These are phyloP conservation scores for Zelopaecilomyces penicillatus DNA, from an alignment of 2,329 filamentous ascomycete species.

Conservation along the genomic window DNA sequence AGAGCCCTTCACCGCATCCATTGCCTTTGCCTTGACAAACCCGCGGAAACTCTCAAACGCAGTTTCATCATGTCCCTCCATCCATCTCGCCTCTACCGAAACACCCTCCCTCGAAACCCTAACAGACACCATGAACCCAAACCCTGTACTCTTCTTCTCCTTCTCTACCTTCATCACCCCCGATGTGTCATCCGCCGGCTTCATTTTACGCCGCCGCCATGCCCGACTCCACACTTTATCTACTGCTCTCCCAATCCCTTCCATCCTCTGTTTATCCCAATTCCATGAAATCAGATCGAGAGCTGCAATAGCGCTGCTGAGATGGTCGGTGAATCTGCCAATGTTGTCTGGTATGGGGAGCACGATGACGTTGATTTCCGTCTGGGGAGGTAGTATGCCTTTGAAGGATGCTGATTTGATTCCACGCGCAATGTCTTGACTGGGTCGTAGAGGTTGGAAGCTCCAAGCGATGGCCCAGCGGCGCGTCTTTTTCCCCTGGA, in stretches of 20 bases:
- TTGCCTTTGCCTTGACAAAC: slow-evolving; percentile 50
- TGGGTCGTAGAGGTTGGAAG: slow-evolving; percentile 59
- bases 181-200: slow-evolving; percentile 37
- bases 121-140: slow-evolving; percentile 53
- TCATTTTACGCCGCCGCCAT: slow-evolving; percentile 53
- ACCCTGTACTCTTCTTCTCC: slow-evolving; percentile 27
- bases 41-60: slow-evolving; percentile 85
- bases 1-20: slow-evolving; percentile 5
- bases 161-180: slow-evolving; percentile 16
- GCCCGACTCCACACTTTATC: slow-evolving; percentile 72
- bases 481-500: slow-evolving; percentile 69
- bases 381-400: slow-evolving; percentile 34
- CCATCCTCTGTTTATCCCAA: slow-evolving; percentile 46
- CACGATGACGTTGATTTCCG: slow-evolving; percentile 34
- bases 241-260: slow-evolving; percentile 55
- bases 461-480: slow-evolving; percentile 90
- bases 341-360: slow-evolving; percentile 37
- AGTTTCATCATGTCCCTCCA: slow-evolving; percentile 63
- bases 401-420: slow-evolving; percentile 31
- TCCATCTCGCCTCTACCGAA: slow-evolving; percentile 47
- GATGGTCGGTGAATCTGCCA: slow-evolving; percentile 21
- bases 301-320: slow-evolving; percentile 39
- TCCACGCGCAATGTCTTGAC: slow-evolving; percentile 35
- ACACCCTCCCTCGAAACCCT: slow-evolving; percentile 32
- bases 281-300: slow-evolving; percentile 55